A percentile compares a stretch with the other conserved stretches of the same genome.
Evolutionary conservation across 257 asterid species (phyloP).

Genomic region (Solanum pennellii): DNA sequence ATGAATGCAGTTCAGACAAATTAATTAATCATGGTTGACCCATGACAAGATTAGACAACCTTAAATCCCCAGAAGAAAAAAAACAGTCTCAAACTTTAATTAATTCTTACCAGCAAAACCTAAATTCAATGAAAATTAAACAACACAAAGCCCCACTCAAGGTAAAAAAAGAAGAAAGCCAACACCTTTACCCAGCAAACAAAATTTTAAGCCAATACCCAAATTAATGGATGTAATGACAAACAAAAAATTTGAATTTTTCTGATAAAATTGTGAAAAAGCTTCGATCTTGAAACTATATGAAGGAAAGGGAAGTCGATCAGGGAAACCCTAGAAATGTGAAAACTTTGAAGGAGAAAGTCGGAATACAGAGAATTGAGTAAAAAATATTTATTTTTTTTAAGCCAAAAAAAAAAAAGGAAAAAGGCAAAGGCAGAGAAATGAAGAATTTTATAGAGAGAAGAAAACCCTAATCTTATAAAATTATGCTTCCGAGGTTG

Average conservation of each 20-base stretch:
- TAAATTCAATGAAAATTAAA: not conserved
- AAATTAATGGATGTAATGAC: not conserved
- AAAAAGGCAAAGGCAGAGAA: not conserved
- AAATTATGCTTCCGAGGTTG: not conserved
- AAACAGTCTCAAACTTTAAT: not conserved
- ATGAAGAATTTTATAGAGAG: not conserved
- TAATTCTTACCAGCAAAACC: not conserved
- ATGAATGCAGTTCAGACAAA: not conserved
- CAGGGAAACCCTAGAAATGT: not conserved
- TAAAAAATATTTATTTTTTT: not conserved
- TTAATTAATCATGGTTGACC: not conserved
- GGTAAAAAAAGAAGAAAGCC: not conserved
- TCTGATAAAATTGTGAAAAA: not conserved
- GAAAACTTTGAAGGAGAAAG: not conserved
- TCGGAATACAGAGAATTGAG: not conserved
- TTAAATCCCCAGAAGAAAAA: not conserved
- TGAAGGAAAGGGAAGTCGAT: not conserved
- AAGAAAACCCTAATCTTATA: slow-evolving; percentile 2
- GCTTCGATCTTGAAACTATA: not conserved
- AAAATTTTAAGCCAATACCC: not conserved
- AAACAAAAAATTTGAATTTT: not conserved
- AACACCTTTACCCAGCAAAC: not conserved
- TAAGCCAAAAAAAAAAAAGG: not conserved
- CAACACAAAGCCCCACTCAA: not conserved
- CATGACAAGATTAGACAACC: not conserved